These are phyloP conservation scores for Cordyceps pruinosa DNA, from an alignment of 2,329 filamentous ascomycete genomes.

Conservation along the genomic window DNA sequence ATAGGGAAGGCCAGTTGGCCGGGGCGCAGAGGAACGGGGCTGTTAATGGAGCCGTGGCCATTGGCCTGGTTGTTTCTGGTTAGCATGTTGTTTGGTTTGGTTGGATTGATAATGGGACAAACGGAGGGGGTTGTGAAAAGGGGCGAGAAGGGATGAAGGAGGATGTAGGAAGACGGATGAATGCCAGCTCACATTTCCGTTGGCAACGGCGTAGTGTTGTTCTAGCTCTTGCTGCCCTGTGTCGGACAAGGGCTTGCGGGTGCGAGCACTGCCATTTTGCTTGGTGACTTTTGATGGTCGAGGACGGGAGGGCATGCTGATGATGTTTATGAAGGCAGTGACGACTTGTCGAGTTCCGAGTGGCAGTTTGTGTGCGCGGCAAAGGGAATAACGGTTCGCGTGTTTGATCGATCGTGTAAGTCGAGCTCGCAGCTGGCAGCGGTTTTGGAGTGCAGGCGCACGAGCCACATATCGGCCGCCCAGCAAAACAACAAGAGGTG, in stretches of 20 bases:
- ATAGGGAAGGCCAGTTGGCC: neutral
- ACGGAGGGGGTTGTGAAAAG: too few relatives aligned
- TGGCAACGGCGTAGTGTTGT: conserved; percentile 16
- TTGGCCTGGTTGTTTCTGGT: conserved; percentile 8
- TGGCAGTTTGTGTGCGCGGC: neutral
- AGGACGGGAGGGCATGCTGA: conserved; percentile 1
- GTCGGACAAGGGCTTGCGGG: conserved; percentile 17
- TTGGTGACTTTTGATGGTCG: conserved; percentile 1
- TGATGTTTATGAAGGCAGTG: neutral
- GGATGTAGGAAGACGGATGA: neutral
- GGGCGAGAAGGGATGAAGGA: neutral
- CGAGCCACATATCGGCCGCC: conserved; percentile 7
- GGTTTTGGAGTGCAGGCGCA: conserved; percentile 8
- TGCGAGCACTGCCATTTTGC: conserved; percentile 3
- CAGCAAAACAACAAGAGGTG: neutral
- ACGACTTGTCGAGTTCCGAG: neutral
- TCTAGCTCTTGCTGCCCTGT: conserved; percentile 27
- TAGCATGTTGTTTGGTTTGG: neutral
- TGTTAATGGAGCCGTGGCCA: conserved; percentile 12
- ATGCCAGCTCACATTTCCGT: neutral
- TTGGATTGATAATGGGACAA: neutral
- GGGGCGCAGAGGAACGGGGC: neutral
- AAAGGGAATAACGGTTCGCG: neutral
- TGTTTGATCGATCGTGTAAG: conserved; percentile 12
- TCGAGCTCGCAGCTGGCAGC: conserved; percentile 19